Percentiles rank a stretch among this genome's conserved stretches.
phyloP scores from a whole-genome alignment of 2,329 filamentous ascomycete genomes.

The Aspergillus spinulosporus region DNA sequence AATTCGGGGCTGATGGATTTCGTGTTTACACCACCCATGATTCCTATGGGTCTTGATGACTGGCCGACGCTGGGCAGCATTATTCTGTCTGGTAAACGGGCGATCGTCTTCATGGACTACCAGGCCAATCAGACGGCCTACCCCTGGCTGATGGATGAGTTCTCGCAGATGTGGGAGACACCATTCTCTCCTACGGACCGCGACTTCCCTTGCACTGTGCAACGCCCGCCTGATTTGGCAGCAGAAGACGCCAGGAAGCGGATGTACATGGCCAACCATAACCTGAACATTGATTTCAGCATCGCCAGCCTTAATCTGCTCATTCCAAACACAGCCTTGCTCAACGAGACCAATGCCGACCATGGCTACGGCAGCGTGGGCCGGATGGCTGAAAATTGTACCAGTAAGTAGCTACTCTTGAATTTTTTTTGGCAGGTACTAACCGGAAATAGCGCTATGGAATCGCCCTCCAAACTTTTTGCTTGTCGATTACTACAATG shows the following conservation, averaged over 20 bases:
- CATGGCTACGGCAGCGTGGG: conserved; percentile 68
- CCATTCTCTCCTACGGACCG: conserved; percentile 73
- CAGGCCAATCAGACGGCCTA: conserved; percentile 73
- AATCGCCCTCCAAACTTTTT: conserved; percentile 71
- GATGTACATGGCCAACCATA: conserved; percentile 87
- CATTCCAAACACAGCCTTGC: conserved; percentile 68
- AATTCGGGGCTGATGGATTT: conserved; percentile 70
- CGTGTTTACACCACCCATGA: conserved; percentile 69
- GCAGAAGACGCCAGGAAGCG: conserved; percentile 57
- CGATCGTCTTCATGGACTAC: conserved; percentile 83
- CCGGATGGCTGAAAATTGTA: conserved; percentile 63
- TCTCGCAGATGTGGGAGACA: conserved; percentile 87
- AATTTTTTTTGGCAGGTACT: conserved; percentile 11
- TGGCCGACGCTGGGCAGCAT: conserved; percentile 83
- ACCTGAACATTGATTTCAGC: conserved; percentile 76
- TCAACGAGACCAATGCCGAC: conserved; percentile 71
- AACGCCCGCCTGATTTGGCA: conserved; percentile 70
- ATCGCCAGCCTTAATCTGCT: conserved; percentile 64
- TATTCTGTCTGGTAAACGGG: conserved; percentile 69
- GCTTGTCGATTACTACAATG: conserved; percentile 83
- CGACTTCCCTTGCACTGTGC: conserved; percentile 72
- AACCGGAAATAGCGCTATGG: conserved; percentile 52
- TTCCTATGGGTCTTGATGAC: conserved; percentile 69
- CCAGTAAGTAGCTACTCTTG: conserved; percentile 36
- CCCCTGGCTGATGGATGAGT: conserved; percentile 85